Evolutionary conservation across 805 yeast species (phyloP), one percentile per base, ranked within the genome.

Genomic region (Ogataea paradorogensis): DNA sequence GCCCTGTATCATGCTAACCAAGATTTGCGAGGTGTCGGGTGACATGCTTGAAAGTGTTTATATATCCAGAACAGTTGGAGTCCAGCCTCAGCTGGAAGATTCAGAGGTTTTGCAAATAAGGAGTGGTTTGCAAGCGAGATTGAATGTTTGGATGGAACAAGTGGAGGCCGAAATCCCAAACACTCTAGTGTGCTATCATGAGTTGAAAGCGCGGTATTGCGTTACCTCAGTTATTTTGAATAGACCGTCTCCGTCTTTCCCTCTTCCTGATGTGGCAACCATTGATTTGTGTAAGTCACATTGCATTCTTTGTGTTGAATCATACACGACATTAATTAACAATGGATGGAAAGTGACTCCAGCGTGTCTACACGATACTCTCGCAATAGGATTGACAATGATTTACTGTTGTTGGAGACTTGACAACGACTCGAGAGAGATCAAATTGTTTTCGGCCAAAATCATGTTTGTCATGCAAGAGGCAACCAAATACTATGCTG

Each of bases 181-280:
- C 13, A 29, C 32, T 13, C 18, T 44, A 5, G 15, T 27, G 4
- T 50, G 51, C 30, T 46, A 49, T 30, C 47, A 50, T 30, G 57
- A 52, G 27, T 42, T 52, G 14, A 52, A 50, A 15, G 45, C 38
- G 1, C 35, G 55, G 30, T 51, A 45, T 32, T 47, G 53, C 30
- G 51, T 54, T 7, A 37, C 34, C 8, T 42, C 51, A 10, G 45
- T 53, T 11, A 42, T 54, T 9, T 32, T 54, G 18, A 46, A 50
- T 31, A 35, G 59, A 13, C 59, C 59, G 7, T 51, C 57, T 14
- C 59, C 59, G 2, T 52, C 57, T 6, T 54, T 47, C 25, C 48
- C 48, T 2, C 31, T 35, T 14, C 59, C 59, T 7, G 50, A 44
- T 21, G 14, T 38, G 2, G 45, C 42, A 6, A 38, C 50, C 1